Conservation (phyloP, 768 basidiomycete genomes). For the Psilocybe azurescens region DNA sequence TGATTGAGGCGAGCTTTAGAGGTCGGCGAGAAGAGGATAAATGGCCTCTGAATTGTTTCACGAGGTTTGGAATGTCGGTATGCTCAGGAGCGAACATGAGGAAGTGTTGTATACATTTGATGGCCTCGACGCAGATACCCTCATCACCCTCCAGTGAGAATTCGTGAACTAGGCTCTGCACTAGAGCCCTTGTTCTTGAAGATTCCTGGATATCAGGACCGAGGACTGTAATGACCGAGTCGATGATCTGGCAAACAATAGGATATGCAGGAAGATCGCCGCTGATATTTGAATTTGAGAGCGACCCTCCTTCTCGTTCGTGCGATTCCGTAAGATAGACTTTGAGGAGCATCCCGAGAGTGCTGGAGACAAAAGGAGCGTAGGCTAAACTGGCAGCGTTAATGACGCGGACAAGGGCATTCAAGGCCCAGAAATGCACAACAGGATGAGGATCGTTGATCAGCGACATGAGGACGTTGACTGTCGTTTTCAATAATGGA, state of each 20-base stretch:
- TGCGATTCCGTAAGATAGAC: slow-evolving; percentile 90
- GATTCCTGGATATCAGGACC: slow-evolving; percentile 97
- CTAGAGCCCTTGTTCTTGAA: slow-evolving; percentile 73
- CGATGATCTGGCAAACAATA: slow-evolving; percentile 88
- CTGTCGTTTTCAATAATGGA: slow-evolving; percentile 92
- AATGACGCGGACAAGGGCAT: slow-evolving; percentile 84
- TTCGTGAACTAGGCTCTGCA: slow-evolving; percentile 85
- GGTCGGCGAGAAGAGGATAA: slow-evolving; percentile 83
- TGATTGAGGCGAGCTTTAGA: slow-evolving; percentile 92
- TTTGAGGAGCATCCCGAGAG: slow-evolving; percentile 89
- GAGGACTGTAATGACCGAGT: slow-evolving; percentile 90
- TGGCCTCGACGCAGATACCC: slow-evolving; percentile 89
- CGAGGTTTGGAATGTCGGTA: slow-evolving; percentile 80
- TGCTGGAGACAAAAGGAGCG: slow-evolving; percentile 85
- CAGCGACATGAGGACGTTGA: slow-evolving; percentile 93
- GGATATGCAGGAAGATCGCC: slow-evolving; percentile 94
- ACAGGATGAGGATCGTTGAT: slow-evolving; percentile 96
- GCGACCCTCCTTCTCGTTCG: slow-evolving; percentile 89
- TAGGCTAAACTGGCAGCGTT: slow-evolving; percentile 93
- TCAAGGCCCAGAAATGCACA: slow-evolving; percentile 93
- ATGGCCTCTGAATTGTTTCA: slow-evolving; percentile 78
- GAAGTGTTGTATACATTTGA: slow-evolving; percentile 96
- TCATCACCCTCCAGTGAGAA: slow-evolving; percentile 89
- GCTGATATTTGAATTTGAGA: slow-evolving; percentile 82
- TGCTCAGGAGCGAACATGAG: slow-evolving; percentile 93